These are phyloP conservation scores for Parasarocladium wereldwijsianum DNA, from an alignment of 2,329 filamentous ascomycete genomes.

Conservation along the genomic window DNA sequence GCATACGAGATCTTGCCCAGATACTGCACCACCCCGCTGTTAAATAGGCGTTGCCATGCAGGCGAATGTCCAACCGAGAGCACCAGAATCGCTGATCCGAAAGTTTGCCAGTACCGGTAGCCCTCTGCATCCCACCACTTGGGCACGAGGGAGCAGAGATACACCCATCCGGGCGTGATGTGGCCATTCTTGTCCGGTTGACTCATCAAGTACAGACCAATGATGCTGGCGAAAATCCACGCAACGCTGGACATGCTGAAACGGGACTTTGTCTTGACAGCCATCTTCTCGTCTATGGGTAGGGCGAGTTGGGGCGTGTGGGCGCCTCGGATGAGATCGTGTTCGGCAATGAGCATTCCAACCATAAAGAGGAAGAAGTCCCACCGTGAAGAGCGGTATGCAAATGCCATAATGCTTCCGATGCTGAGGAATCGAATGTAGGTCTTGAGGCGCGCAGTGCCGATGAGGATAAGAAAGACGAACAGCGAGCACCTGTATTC, in stretches of 20 bases:
- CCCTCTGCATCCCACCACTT: constrained; percentile 30
- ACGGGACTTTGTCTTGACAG: constrained; percentile 9
- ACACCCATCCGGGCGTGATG: constrained; percentile 38
- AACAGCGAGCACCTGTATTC: constrained; percentile 44
- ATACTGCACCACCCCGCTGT: constrained; percentile 35
- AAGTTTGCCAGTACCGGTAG: constrained; percentile 42
- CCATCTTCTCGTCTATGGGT: background rate
- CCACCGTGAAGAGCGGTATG: constrained; percentile 33
- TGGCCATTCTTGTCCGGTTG: constrained; percentile 22
- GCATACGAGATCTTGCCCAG: constrained; percentile 46
- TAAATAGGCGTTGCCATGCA: constrained; percentile 35
- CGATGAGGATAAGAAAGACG: constrained; percentile 38
- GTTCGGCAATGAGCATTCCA: constrained; percentile 40
- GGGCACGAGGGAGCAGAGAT: constrained; percentile 31
- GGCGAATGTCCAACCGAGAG: constrained; percentile 30
- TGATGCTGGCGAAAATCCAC: constrained; percentile 28
- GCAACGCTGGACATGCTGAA: constrained; percentile 11
- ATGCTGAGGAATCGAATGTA: constrained; percentile 27
- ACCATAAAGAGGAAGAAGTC: constrained; percentile 40
- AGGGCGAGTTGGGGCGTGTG: constrained; percentile 16
- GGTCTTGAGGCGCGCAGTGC: constrained; percentile 29
- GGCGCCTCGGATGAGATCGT: constrained; percentile 33
- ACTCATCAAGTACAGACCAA: constrained; percentile 35
- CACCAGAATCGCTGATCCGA: constrained; percentile 37
- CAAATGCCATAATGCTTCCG: constrained; percentile 24